Evolutionary conservation across 441 rosid genomes (phyloP), one percentile per base, ranked within the genome.

Genomic region (Theobroma grandiflorum): DNA sequence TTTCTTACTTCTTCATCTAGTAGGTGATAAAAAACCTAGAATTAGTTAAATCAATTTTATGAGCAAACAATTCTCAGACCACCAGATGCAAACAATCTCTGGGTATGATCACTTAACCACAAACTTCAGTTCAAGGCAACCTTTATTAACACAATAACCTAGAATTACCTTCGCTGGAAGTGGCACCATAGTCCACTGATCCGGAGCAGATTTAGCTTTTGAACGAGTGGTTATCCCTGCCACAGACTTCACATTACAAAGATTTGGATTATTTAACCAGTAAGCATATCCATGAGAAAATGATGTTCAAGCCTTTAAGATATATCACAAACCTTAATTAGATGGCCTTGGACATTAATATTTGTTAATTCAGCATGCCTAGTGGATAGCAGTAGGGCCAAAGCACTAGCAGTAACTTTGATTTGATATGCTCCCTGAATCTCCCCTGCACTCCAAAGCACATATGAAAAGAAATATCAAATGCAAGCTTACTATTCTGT

Each of bases 171-270:
- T 96, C 40, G 79, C 88, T 83, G 98, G 96, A 53, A 96, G 92
- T 55, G 93, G 92, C 76, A 93, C 79, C 77, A 87, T 70, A 26
- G 94, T 93, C 99, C 99, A 96, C 68, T 86, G 92, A 83, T 94
- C 98, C 14, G 97, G 98, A 85, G 90, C 87, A 45, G 82, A 84
- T 88, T 93, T 96, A 84, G 97, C 90, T 89, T 92, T 96, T 76
- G 98, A 91, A 65, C 99, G 98, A 76, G 99, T 96, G 79, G 89
- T 93, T 89, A 96, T 90, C 87, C 97, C 98, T 82, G 90, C 81
- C 68, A 84, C 79, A 66, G 94, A 86, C 99, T 95, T 62, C 35
- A 81, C 40, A 64, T 42, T 38, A 53, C 80, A 61, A 55, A 80
- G 8, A 40, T 57, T 49, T 77, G 43, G 71, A 80, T 81, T 72